phyloP scores from a whole-genome alignment of 306 rosid genomes.

The Ceratonia siliqua region DNA sequence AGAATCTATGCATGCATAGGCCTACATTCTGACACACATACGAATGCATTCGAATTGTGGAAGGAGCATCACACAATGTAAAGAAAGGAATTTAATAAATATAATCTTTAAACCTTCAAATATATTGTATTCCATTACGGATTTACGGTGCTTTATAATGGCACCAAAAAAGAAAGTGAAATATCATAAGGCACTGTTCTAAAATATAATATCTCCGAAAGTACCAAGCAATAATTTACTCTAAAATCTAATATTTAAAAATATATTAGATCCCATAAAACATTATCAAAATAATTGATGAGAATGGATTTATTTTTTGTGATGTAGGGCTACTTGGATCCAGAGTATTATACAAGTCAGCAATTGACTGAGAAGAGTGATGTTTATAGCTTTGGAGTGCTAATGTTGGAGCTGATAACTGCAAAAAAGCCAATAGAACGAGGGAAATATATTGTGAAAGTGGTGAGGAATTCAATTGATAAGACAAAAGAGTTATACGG shows the following conservation, averaged over 20 bases:
- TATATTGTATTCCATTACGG: not conserved
- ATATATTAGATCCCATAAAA: not conserved
- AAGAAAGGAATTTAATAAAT: not conserved
- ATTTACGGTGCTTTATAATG: not conserved
- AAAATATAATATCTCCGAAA: not conserved
- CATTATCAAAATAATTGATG: not conserved
- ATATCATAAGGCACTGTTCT: not conserved
- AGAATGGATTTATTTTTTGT: not conserved
- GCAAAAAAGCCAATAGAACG: constrained; percentile 51
- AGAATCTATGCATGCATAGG: not conserved
- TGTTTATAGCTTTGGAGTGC: constrained; percentile 66
- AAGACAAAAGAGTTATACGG: constrained; percentile 37
- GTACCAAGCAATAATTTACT: not conserved
- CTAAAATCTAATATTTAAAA: constrained; percentile 2
- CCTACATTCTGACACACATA: not conserved
- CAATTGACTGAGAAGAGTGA: constrained; percentile 56
- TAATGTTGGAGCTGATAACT: constrained; percentile 61
- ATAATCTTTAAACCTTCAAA: not conserved
- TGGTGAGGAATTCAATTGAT: constrained; percentile 43
- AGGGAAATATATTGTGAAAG: constrained; percentile 56
- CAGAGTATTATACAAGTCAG: constrained; percentile 33
- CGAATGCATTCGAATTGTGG: not conserved
- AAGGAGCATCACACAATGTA: not conserved
- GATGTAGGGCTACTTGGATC: constrained; percentile 58
- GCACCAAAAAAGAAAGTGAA: too few relatives aligned